phyloP scores from a whole-genome alignment of 1,139 yeast genomes.

The Yamadazyma taylorii region DNA sequence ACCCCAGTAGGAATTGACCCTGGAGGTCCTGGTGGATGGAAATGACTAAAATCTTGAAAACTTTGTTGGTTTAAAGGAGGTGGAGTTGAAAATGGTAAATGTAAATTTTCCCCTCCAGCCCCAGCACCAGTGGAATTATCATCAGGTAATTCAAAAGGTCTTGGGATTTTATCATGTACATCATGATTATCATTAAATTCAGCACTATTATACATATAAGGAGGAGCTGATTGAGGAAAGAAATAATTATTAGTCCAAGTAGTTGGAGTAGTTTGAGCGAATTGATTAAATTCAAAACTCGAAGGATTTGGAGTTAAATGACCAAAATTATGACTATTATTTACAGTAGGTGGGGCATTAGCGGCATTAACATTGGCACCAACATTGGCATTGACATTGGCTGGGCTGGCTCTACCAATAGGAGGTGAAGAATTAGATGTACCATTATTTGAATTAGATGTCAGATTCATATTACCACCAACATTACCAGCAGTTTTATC shows the following conservation, averaged over 20 bases:
- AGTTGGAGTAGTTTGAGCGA: conserved; percentile 21
- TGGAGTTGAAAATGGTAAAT: conserved; percentile 27
- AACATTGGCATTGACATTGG: not conserved
- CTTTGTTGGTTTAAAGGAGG: conserved; percentile 20
- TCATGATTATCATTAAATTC: conserved; percentile 7
- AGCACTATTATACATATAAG: conserved; percentile 24
- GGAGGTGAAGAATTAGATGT: not conserved
- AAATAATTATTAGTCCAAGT: conserved; percentile 31
- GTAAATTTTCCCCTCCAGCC: conserved; percentile 15
- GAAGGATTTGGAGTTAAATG: conserved; percentile 38
- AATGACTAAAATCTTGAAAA: conserved; percentile 5
- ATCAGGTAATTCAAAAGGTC: conserved; percentile 41
- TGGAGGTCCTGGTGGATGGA: not conserved
- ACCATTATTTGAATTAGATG: not conserved
- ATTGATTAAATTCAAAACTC: conserved; percentile 12
- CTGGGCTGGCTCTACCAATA: not conserved
- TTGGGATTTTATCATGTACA: conserved; percentile 18
- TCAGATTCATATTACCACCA: conserved; percentile 3
- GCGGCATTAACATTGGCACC: not conserved
- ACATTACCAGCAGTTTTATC: conserved; percentile 1
- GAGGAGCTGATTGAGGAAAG: conserved; percentile 40
- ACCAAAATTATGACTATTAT: conserved; percentile 13
- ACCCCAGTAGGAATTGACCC: not conserved
- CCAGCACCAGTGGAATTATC: conserved; percentile 14
- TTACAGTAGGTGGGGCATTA: too few species aligned